These are phyloP conservation scores for Athelia psychrophila DNA, from an alignment of 1,284 basidiomycete species.

Conservation along the genomic window DNA sequence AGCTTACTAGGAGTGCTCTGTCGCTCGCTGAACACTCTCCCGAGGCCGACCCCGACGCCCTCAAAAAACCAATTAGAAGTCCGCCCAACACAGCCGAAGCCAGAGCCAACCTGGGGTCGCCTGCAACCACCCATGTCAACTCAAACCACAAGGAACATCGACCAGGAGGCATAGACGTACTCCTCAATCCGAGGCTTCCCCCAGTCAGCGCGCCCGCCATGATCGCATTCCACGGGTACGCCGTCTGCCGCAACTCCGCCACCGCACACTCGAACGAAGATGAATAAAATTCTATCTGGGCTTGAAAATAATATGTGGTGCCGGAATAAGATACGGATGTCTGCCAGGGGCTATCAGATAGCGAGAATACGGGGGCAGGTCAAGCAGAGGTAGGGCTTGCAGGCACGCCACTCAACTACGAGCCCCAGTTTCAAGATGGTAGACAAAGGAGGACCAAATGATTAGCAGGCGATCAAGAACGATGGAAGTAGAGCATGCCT, in stretches of 20 bases:
- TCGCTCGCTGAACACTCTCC: conserved; percentile 82
- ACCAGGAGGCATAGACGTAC: not conserved
- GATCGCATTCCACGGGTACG: conserved; percentile 99
- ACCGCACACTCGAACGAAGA: conserved; percentile 98
- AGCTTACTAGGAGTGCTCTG: conserved; percentile 37
- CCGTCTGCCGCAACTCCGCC: conserved; percentile 96
- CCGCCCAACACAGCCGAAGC: conserved; percentile 94
- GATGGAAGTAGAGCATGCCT: too few species aligned
- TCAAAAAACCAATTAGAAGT: conserved; percentile 97
- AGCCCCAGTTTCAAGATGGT: too few species aligned
- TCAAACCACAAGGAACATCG: not conserved
- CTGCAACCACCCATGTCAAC: conserved; percentile 42
- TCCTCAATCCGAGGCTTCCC: conserved; percentile 81
- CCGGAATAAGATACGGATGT: too few species aligned
- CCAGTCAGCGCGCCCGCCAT: conserved; percentile 98
- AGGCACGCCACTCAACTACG: too few species aligned
- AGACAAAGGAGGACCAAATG: too few species aligned
- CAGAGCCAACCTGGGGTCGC: conserved; percentile 88
- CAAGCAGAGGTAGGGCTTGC: too few species aligned
- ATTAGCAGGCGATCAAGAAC: too few species aligned
- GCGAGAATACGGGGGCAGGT: too few species aligned
- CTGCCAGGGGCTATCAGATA: too few species aligned
- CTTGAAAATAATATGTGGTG: too few species aligned
- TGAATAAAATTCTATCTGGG: too few species aligned
- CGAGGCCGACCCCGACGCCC: conserved; percentile 88